These are phyloP conservation scores for Rasamsonia emersonii DNA, from an alignment of 2,329 filamentous ascomycete species.

Conservation along the genomic window DNA sequence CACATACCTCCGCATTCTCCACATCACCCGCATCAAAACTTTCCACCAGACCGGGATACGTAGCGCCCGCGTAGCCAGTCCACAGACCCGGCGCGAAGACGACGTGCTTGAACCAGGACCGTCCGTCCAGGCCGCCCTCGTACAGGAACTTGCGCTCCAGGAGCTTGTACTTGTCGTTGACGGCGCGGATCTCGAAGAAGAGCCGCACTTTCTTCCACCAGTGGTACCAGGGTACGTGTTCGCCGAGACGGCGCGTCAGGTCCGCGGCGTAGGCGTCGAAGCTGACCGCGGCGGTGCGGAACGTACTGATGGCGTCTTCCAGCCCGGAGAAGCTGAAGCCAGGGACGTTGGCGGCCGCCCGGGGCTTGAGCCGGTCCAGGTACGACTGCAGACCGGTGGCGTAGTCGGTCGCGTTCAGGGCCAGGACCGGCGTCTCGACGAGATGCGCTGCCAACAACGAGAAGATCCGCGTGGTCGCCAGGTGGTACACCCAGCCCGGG, in stretches of 20 bases:
- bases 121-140: constrained; percentile 63
- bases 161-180: constrained; percentile 75
- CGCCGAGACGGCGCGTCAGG: constrained; percentile 40
- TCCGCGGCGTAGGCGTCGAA: constrained; percentile 46
- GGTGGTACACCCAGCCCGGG: constrained; percentile 49
- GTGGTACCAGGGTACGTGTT: constrained; percentile 68
- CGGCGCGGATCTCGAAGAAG: constrained; percentile 52
- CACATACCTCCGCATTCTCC: constrained; percentile 44
- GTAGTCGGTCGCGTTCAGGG: constrained; percentile 58
- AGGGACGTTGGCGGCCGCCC: constrained; percentile 13
- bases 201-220: constrained; percentile 60
- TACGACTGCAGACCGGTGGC: constrained; percentile 46
- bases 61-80: constrained; percentile 78
- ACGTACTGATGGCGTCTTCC: constrained; percentile 40
- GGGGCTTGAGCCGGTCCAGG: constrained; percentile 24
- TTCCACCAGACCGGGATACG: constrained; percentile 57
- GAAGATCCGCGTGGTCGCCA: constrained; percentile 57
- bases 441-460: constrained; percentile 55
- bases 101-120: constrained; percentile 89
- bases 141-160: constrained; percentile 77
- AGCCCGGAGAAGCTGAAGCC: constrained; percentile 38
- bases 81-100: constrained; percentile 86
- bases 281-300: constrained; percentile 39
- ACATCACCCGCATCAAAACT: constrained; percentile 46
- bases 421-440: constrained; percentile 53